phyloP scores from a whole-genome alignment of 805 yeast genomes.

The Priceomyces carsonii region DNA sequence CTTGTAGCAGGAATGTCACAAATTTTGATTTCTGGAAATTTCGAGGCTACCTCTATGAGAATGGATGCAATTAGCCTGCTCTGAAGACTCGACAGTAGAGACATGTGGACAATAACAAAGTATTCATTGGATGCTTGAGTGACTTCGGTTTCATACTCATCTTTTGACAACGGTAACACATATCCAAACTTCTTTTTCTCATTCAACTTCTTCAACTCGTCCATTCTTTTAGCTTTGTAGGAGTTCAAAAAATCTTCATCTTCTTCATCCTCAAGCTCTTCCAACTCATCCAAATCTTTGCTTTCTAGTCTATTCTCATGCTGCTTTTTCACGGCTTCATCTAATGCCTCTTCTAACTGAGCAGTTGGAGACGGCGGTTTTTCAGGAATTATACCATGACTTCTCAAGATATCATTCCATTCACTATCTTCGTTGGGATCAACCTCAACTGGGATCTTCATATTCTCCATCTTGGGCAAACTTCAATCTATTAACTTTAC shows the following conservation, averaged over 20 bases:
- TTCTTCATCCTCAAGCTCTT: conserved; percentile 87
- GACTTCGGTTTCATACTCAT: conserved; percentile 83
- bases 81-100: conserved; percentile 68
- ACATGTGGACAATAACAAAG: conserved; percentile 79
- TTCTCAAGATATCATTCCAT: conserved; percentile 94
- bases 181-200: conserved; percentile 66
- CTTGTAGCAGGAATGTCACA: conserved; percentile 89
- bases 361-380: conserved; percentile 87
- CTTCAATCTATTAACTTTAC: not conserved
- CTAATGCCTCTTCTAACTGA: conserved; percentile 83
- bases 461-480: conserved; percentile 12
- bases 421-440: conserved; percentile 97
- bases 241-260: conserved; percentile 84
- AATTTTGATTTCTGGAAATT: conserved; percentile 80
- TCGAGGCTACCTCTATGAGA: conserved; percentile 58
- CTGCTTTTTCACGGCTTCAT: conserved; percentile 75
- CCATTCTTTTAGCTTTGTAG: conserved; percentile 75
- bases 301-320: conserved; percentile 82
- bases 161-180: conserved; percentile 77
- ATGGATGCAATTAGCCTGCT: conserved; percentile 67
- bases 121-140: conserved; percentile 71
- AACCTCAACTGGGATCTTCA: conserved; percentile 78
- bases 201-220: conserved; percentile 65
- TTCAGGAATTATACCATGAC: conserved; percentile 90
- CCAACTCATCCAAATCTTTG: conserved; percentile 77